Base-by-base conservation (phyloP, 768 basidiomycete species). In the Cyclocybe aegerita region DNA sequence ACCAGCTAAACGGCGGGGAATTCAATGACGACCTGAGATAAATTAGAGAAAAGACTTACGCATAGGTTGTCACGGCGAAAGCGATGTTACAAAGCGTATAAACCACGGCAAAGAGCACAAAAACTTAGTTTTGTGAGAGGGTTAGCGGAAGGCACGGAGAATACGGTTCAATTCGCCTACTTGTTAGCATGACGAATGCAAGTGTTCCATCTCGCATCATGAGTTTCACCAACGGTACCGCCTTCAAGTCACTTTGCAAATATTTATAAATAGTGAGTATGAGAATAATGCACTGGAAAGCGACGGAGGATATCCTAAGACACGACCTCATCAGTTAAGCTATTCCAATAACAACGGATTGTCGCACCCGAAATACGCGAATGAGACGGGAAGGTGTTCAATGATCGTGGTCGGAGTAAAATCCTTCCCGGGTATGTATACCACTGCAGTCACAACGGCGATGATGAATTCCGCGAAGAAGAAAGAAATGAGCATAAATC, bases 161-260 rank as follows among this genome's bases (percentile, higher is more conserved):
- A 55, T 17, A 39, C 29, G n/a, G 39, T 7, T 7, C n/a, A 38
- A 1, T 1, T 3, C 33, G 14, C 64, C 32, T 31, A 65, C 64
- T 45, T 35, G 54, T 55, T 16, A 62, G 37, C 30, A 56, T 46
- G 29, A 51, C 15, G 39, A 65, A 65, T 12, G 60, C 59, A 8
- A 62, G 42, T 10, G 60, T 59, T 4, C 64, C 64, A 48, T 65
- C 64, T 32, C 64, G 47, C 30, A 61, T 46, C 59, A 65, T 59
- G 29, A 62, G 48, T 45, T 53, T 53, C 10, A 59, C 58, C 9
- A 65, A 43, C 11, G 62, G 64, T 12, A 63, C 43, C 2, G 57
- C 51, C 43, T 60, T 58, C 49, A 60, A 54, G 14, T 42, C 45
- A 9, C 51, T 56, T 53, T 42, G 46, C n/a, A 46, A 9, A 39